Evolutionary conservation across 2,329 filamentous ascomycete species (phyloP).

Genomic region (Botryosphaeria agaves): DNA sequence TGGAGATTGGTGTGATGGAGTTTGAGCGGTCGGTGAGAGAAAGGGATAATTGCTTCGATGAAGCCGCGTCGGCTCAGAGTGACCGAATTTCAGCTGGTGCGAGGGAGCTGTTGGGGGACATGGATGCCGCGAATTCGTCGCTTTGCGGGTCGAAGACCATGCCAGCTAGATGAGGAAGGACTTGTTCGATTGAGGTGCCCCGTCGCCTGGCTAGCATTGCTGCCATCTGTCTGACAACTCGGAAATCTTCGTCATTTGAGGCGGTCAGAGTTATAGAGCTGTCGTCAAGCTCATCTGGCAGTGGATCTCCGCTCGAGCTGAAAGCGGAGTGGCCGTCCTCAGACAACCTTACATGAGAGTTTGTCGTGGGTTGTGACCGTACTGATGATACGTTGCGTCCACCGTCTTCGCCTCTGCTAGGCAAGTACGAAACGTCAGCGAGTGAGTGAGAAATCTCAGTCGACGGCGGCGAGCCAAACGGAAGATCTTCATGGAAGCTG

Average conservation of each 20-base stretch:
- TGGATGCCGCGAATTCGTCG: not conserved
- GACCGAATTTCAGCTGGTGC: too few relatives aligned
- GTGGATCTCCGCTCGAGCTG: conserved; percentile 14
- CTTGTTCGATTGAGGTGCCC: conserved; percentile 14
- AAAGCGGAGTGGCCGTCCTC: conserved; percentile 13
- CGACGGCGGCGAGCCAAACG: conserved; percentile 16
- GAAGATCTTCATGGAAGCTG: conserved; percentile 12
- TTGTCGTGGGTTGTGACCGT: conserved; percentile 2
- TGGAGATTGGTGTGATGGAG: not conserved
- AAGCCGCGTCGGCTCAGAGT: not conserved
- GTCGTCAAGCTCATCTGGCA: conserved; percentile 12
- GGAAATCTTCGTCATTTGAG: conserved; percentile 12
- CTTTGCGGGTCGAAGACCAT: not conserved
- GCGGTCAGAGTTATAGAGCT: conserved; percentile 2
- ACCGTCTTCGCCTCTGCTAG: conserved; percentile 2
- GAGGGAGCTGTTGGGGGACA: not conserved
- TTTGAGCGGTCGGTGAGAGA: not conserved
- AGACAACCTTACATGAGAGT: not conserved
- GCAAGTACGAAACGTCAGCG: not conserved
- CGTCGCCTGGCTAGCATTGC: conserved; percentile 16
- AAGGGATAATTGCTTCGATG: not conserved
- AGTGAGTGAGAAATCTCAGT: not conserved
- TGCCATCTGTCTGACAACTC: conserved; percentile 17
- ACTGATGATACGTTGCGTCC: conserved; percentile 1
- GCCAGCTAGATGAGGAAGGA: conserved; percentile 16